Conservation (phyloP, 805 yeast genomes). For the Myxozyma geophila region DNA sequence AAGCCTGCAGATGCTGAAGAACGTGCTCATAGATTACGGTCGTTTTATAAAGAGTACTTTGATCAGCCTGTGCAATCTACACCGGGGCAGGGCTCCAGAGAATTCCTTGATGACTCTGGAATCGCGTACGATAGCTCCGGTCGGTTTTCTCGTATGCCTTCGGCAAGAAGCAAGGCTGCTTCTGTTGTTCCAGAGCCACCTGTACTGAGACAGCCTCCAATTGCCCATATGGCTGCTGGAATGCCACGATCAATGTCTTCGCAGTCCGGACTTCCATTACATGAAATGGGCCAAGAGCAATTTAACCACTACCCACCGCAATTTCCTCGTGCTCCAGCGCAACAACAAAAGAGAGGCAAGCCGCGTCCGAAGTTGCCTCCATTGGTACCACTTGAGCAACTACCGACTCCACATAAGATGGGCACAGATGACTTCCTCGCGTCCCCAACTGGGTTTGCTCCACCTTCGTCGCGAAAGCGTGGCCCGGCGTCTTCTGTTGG, state of each 20-base stretch:
- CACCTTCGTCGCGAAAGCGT: constrained; percentile 17
- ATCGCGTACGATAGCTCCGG: constrained; percentile 18
- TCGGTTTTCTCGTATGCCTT: constrained; percentile 1
- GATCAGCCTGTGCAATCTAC: constrained; percentile 17
- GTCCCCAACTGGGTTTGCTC: constrained; percentile 34
- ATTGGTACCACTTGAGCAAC: constrained; percentile 29
- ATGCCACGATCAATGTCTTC: constrained; percentile 18
- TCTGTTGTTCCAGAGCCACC: not conserved
- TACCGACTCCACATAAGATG: constrained; percentile 36
- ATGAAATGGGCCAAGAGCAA: not conserved
- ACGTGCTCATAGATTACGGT: constrained; percentile 27
- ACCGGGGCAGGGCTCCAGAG: not conserved
- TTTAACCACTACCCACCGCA: constrained; percentile 1
- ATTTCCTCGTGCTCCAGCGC: not conserved
- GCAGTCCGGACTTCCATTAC: constrained; percentile 3
- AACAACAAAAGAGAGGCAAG: constrained; percentile 6
- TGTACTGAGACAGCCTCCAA: not conserved
- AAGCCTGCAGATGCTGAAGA: constrained; percentile 26
- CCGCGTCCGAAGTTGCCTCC: constrained; percentile 23
- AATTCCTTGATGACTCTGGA: constrained; percentile 16
- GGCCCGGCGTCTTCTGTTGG: constrained; percentile 3
- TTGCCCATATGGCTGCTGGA: not conserved
- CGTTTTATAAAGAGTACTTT: constrained; percentile 33
- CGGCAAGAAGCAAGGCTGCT: not conserved
- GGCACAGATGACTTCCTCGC: constrained; percentile 23